Conservation (phyloP, 106 monocot genomes). For the Posidonia australis region DNA sequence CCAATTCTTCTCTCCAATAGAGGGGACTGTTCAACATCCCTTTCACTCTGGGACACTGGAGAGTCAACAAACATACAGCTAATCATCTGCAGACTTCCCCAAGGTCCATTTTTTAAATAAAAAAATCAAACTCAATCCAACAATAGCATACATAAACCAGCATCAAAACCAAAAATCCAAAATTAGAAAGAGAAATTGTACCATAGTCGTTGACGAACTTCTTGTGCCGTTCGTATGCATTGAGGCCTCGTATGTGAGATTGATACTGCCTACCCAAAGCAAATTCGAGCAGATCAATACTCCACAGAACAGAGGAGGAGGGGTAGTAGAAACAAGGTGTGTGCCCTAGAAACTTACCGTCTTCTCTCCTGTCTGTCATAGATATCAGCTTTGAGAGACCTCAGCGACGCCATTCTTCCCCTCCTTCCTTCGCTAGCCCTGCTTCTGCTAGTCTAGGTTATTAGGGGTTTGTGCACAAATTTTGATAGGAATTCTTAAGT, state of each 20-base stretch:
- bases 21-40: conserved; percentile 19
- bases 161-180: not conserved
- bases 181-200: not conserved
- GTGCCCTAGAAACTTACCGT: not conserved
- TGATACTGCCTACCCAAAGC: conserved; percentile 17
- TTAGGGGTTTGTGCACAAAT: too few relatives aligned
- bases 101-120: not conserved
- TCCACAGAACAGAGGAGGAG: not conserved
- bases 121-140: not conserved
- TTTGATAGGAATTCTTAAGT: too few relatives aligned
- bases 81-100: not conserved
- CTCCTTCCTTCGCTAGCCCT: too few relatives aligned
- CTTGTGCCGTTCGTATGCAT: conserved; percentile 24
- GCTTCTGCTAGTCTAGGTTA: too few relatives aligned
- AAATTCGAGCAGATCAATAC: not conserved
- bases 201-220: conserved; percentile 26
- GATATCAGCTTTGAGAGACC: conserved; percentile 6
- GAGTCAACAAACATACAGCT: not conserved
- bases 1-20: conserved; percentile 5
- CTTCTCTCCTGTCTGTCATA: conserved; percentile 14
- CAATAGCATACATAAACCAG: not conserved
- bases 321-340: not conserved
- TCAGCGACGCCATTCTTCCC: conserved; percentile 3
- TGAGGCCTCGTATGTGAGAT: conserved; percentile 20
- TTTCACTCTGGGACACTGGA: not conserved